Evolutionary conservation across 2,329 filamentous ascomycete species (phyloP).

Genomic region (Fusarium sp.): DNA sequence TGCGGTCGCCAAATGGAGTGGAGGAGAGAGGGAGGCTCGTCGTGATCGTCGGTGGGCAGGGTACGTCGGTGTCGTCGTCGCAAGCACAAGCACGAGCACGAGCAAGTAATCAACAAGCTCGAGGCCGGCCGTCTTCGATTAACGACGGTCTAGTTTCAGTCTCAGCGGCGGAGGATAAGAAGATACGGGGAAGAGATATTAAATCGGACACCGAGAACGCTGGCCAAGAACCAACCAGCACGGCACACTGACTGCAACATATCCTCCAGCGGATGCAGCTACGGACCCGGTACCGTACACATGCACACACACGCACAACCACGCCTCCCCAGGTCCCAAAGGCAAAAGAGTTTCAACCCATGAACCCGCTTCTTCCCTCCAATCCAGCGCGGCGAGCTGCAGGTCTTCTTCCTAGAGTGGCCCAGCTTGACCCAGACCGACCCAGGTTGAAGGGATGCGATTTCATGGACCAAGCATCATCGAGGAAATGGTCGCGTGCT

Average conservation of each 20-base stretch:
- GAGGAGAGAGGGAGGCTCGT: background rate
- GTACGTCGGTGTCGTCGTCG: constrained; percentile 5
- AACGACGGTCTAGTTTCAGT: constrained; percentile 25
- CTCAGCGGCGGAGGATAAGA: constrained; percentile 7
- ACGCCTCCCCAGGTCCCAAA: constrained; percentile 20
- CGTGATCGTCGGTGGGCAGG: constrained; percentile 2
- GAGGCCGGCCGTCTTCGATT: constrained; percentile 8
- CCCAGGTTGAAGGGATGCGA: constrained; percentile 33
- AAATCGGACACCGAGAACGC: constrained; percentile 24
- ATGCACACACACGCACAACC: constrained; percentile 30
- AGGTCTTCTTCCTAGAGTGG: constrained; percentile 21
- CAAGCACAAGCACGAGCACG: constrained; percentile 7
- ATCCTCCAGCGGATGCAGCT: constrained; percentile 11
- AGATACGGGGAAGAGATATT: constrained; percentile 28
- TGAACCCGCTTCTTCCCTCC: constrained; percentile 39
- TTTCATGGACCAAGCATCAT: constrained; percentile 54
- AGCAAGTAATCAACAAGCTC: constrained; percentile 10
- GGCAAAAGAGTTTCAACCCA: constrained; percentile 37
- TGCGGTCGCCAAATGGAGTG: background rate
- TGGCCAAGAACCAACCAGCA: constrained; percentile 2
- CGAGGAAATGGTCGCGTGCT: constrained; percentile 56
- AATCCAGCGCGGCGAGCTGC: constrained; percentile 34
- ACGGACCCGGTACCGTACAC: constrained; percentile 10
- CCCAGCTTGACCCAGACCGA: constrained; percentile 30
- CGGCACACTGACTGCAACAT: constrained; percentile 3